Base-by-base conservation (phyloP, 352 stramenopile genomes). In the Pythium aristosporum region DNA sequence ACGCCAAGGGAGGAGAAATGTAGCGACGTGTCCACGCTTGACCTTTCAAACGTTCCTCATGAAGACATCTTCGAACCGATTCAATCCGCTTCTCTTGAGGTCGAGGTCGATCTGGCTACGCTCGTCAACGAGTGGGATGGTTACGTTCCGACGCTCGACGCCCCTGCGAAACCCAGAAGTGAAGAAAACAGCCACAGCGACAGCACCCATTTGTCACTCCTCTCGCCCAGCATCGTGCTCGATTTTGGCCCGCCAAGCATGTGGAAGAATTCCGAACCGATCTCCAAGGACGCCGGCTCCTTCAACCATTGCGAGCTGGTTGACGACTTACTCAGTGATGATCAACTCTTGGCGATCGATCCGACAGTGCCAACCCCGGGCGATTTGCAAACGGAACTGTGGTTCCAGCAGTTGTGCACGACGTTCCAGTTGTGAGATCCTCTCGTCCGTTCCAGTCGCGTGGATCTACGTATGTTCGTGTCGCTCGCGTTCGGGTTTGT, bases 201-300 rank as follows among this genome's bases (percentile, higher is more conserved):
- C 46, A 16, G 34, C 25, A 52, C 25, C 28, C 13, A 28, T 32
- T 37, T 15, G 5, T 39, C 53, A 3, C 48, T 57, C 10, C 36
- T 32, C 23, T 48, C 70, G 1, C 73, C 70, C 2, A 48, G 57
- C 7, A 37, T 86, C 25, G 48, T 80, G 1, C 73, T 88, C 34
- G 77, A 89, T 61, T 88, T 87, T 57, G 80, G 78, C 25, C 61
- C 77, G 3, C 76, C 78, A 20, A 88, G 75, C 50, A 65, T 69
- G 52, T 84, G 78, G 76, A 46, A 77, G 76, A 46, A 76, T 44
- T 20, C 47, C 32, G 69, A 83, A 55, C 71, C 76, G 8, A 51
- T 46, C 28, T 23, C 43, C 36, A 83, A 80, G 23, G 63, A 74
- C 20, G 18, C n/a, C 2, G 49, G 16, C 3, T 65, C 50, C 2